Percentiles rank a stretch among this genome's conserved stretches.
Evolutionary conservation across 2,329 filamentous ascomycete genomes (phyloP).

Genomic region (Botrytis squamosa): DNA sequence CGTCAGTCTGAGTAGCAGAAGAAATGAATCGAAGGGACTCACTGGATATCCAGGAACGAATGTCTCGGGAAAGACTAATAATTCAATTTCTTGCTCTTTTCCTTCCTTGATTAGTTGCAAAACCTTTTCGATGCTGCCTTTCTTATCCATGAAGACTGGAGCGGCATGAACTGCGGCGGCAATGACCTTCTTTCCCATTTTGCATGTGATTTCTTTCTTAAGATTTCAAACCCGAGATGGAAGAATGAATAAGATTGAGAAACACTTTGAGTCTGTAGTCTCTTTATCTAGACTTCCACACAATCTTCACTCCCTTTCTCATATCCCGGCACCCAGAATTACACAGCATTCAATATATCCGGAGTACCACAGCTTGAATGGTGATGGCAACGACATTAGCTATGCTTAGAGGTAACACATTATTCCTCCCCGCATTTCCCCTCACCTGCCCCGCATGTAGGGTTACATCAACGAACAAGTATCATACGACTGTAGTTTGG

Average conservation of each 20-base stretch:
- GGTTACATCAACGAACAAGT: background rate
- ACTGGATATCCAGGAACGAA: slow-evolving; percentile 16
- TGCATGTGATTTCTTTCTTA: rapidly evolving
- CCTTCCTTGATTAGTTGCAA: background rate
- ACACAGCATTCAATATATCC: background rate
- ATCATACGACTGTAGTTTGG: background rate
- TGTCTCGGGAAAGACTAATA: slow-evolving; percentile 5
- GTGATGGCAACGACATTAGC: background rate
- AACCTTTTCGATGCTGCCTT: background rate
- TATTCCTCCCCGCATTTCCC: background rate
- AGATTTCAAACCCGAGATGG: background rate
- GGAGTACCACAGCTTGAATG: background rate
- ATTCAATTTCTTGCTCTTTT: background rate
- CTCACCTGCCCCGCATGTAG: background rate
- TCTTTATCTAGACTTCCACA: background rate
- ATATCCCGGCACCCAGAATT: background rate
- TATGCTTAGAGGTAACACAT: background rate
- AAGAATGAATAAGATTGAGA: background rate
- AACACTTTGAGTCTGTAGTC: background rate
- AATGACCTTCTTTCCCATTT: background rate
- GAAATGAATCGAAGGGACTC: no score
- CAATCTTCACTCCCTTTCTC: background rate
- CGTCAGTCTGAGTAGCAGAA: background rate
- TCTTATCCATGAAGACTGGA: slow-evolving; percentile 7
- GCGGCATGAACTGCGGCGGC: slow-evolving; percentile 6